These are phyloP conservation scores for Cryptosporidium baileyi DNA, from an alignment of 169 alveolate species.

Conservation along the genomic window DNA sequence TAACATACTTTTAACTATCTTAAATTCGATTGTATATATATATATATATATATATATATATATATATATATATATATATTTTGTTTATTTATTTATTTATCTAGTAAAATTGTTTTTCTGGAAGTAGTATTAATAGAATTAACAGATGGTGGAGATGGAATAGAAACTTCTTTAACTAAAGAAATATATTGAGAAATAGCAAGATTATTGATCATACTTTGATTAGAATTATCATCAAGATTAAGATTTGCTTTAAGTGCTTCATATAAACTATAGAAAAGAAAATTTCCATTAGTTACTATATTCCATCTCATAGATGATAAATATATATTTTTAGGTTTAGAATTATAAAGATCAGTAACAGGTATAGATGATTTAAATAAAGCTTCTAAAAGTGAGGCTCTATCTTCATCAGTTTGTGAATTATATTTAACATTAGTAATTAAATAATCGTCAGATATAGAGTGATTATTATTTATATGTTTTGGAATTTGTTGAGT, in stretches of 20 bases:
- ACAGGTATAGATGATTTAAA: slow-evolving; percentile 30
- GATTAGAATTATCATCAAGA: not conserved
- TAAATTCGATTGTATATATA: too few species aligned
- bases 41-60: too few species aligned
- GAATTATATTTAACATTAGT: slow-evolving; percentile 7
- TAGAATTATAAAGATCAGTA: slow-evolving; percentile 23
- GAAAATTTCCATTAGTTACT: slow-evolving; percentile 36
- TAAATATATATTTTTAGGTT: slow-evolving; percentile 15
- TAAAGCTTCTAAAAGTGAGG: slow-evolving; percentile 9
- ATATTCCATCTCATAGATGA: slow-evolving; percentile 69
- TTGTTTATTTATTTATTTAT: too few species aligned
- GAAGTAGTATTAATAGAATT: slow-evolving; percentile 20
- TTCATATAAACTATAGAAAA: slow-evolving; percentile 18
- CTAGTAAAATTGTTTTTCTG: not conserved
- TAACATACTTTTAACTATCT: too few species aligned
- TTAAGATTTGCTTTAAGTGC: slow-evolving; percentile 2
- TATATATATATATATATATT: too few species aligned
- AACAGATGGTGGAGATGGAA: slow-evolving; percentile 61
- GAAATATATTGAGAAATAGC: slow-evolving; percentile 47
- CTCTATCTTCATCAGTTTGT: slow-evolving; percentile 40
- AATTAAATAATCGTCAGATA: slow-evolving; percentile 44
- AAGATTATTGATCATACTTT: slow-evolving; percentile 26
- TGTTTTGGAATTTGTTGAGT: slow-evolving; percentile 24
- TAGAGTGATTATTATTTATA: not conserved
- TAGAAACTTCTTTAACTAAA: slow-evolving; percentile 34